These are phyloP conservation scores for Solanum stenotomum DNA, from an alignment of 257 asterid genomes.

Conservation along the genomic window DNA sequence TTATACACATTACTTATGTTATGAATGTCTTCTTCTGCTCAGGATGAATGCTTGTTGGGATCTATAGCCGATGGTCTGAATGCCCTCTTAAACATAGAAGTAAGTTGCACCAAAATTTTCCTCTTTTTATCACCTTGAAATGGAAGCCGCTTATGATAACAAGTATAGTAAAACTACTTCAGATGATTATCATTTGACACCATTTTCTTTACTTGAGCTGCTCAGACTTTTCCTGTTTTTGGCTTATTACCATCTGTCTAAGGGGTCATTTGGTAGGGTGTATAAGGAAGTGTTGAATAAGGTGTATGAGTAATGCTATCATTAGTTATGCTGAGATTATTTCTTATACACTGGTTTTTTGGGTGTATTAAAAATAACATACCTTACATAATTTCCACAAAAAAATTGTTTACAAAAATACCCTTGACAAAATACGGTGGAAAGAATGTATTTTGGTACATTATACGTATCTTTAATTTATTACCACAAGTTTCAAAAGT, in stretches of 20 bases:
- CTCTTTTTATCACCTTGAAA: not conserved
- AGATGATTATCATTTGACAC: not conserved
- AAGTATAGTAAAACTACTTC: not conserved
- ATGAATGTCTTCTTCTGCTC: conserved; percentile 3
- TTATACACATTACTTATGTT: not conserved
- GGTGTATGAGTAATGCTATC: not conserved
- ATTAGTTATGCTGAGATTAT: not conserved
- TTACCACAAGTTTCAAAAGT: not conserved
- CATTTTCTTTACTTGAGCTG: not conserved
- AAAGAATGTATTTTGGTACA: not conserved
- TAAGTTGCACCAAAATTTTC: conserved; percentile 23
- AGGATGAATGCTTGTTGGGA: conserved; percentile 62
- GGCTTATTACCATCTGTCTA: not conserved
- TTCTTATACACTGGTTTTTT: not conserved
- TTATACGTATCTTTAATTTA: not conserved
- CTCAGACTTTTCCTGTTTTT: not conserved
- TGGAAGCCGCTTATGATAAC: not conserved
- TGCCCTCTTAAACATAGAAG: conserved; percentile 82
- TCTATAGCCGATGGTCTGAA: conserved; percentile 85
- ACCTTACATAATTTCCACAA: not conserved
- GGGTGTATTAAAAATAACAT: not conserved
- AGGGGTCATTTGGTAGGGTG: not conserved
- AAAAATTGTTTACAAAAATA: not conserved
- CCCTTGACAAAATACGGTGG: not conserved
- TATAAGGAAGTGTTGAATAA: not conserved